These are phyloP conservation scores for Pseudoturritis turrita DNA, from an alignment of 345 rosid species.

Conservation along the genomic window DNA sequence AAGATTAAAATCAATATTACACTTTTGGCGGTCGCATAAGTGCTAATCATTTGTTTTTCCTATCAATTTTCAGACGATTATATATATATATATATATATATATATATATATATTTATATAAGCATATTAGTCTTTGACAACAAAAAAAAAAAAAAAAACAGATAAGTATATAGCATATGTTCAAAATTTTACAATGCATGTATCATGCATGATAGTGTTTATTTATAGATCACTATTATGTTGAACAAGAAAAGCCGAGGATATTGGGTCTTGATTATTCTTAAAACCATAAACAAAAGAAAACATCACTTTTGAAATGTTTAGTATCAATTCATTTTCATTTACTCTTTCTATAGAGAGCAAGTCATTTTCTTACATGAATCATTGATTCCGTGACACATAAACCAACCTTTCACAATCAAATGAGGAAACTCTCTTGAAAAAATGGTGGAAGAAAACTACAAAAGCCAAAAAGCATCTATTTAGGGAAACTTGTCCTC, in stretches of 20 bases:
- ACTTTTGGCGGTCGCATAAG: not conserved
- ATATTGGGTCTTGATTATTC: not conserved
- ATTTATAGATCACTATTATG: not conserved
- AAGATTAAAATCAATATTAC: not conserved
- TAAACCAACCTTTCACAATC: not conserved
- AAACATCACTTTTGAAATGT: not conserved
- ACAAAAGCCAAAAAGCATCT: not conserved
- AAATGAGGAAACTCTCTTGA: not conserved
- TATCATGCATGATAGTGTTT: not conserved
- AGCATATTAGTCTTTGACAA: too few species aligned
- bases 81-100: too few species aligned
- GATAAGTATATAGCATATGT: not conserved
- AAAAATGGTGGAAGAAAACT: not conserved
- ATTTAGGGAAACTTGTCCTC: not conserved
- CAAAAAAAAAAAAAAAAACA: too few species aligned
- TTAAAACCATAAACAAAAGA: not conserved
- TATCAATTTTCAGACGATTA: not conserved
- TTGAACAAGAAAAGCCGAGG: not conserved
- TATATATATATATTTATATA: too few species aligned
- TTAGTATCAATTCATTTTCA: not conserved
- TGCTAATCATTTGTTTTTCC: not conserved
- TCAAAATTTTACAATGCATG: not conserved
- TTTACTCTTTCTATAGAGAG: not conserved
- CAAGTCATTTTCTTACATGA: not conserved
- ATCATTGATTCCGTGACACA: conserved; percentile 1